Evolutionary conservation across 805 yeast species (phyloP).

Genomic region (Babjeviella inositovora): DNA sequence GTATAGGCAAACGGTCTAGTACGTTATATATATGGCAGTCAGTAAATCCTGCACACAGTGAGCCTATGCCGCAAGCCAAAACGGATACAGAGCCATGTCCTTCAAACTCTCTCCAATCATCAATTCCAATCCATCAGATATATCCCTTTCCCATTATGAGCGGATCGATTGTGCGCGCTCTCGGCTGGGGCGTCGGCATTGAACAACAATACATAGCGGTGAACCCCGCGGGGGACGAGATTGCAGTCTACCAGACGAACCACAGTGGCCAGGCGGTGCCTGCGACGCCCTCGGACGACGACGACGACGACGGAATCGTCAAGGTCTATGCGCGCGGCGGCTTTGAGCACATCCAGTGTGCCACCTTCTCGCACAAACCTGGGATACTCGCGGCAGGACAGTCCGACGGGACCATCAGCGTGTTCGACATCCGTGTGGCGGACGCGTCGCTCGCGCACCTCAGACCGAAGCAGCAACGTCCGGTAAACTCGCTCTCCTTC

Average conservation of each 20-base stretch:
- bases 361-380: conserved; percentile 38
- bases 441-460: conserved; percentile 20
- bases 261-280: conserved; percentile 3
- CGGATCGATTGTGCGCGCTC: conserved; percentile 43
- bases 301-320: conserved; percentile 33
- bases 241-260: conserved; percentile 41
- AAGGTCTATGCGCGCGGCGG: conserved; percentile 41
- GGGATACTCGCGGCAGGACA: conserved; percentile 68
- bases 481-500: conserved; percentile 64
- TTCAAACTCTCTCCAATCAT: no score
- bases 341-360: conserved; percentile 52
- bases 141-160: no score
- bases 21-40: no score
- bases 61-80: no score
- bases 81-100: no score
- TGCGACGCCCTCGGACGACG: conserved; percentile 17
- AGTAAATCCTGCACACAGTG: no score
- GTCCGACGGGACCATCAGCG: conserved; percentile 45
- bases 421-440: conserved; percentile 39
- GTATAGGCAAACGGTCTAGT: no score
- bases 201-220: conserved; percentile 50
- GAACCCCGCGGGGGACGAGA: conserved; percentile 71
- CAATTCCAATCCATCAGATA: no score
- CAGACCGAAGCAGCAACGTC: conserved; percentile 50
- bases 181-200: conserved; percentile 39